Percentiles rank a stretch among this genome's conserved stretches.
Conservation (phyloP, 129 eudicot species). For the Flaveria trinervia region DNA sequence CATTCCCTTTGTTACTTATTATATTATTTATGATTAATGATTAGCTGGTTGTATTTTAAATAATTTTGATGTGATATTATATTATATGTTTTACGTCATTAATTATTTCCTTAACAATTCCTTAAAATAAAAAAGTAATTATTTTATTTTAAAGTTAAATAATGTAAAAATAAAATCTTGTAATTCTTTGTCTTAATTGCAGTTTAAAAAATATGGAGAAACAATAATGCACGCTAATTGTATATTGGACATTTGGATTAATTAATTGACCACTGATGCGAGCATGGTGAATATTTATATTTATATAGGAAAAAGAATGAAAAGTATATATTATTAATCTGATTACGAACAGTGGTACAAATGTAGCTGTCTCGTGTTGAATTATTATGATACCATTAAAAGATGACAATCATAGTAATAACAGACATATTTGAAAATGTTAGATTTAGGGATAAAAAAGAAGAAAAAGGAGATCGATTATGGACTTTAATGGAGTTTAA, state of each 20-base stretch:
- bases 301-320: background rate
- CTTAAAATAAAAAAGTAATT: too few relatives aligned
- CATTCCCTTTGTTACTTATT: background rate
- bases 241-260: background rate
- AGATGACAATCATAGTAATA: background rate
- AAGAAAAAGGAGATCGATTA: background rate
- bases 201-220: too few relatives aligned
- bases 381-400: conserved; percentile 4
- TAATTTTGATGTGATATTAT: too few relatives aligned
- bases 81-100: too few relatives aligned
- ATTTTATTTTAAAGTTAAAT: too few relatives aligned
- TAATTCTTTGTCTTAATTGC: too few relatives aligned
- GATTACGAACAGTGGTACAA: conserved; percentile 2
- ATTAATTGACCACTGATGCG: conserved; percentile 11
- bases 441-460: background rate
- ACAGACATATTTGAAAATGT: background rate
- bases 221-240: too few relatives aligned
- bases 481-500: too few relatives aligned
- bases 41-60: too few relatives aligned
- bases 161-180: too few relatives aligned
- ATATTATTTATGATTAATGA: background rate
- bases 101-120: too few relatives aligned
- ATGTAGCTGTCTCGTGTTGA: conserved; percentile 26
- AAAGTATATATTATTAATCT: background rate
- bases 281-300: conserved; percentile 17